Evolutionary conservation across 2,329 filamentous ascomycete species (phyloP), one percentile per base, ranked within the genome.

Genomic region (Bipolaris cookei): DNA sequence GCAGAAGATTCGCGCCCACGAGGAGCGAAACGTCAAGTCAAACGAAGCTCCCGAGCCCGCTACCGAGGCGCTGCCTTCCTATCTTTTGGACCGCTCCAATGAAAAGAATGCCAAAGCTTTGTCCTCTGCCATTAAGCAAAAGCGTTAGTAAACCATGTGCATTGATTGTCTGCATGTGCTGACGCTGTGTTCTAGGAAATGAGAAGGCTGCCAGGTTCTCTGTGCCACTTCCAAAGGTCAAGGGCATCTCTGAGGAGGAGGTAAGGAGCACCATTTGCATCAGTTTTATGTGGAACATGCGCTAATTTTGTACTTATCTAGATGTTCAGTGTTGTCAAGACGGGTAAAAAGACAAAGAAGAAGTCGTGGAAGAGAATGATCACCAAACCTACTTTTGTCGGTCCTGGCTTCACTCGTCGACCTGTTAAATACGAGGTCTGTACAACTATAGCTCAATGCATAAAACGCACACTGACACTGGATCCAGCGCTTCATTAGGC

Each of bases 251-350:
- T 66, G 94, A 98, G 81, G 92, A 96, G 83, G 94, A 97, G 28
- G 42, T 45, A 45, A 45, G 42, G 7, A 28, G 28, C 25, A 10
- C 16, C n/a, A 16, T 21, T 34, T 21, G 25, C 28, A 45, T 2
- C 1, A 10, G 2, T 20, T 32, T 4, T 6, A 11, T 45, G 25
- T 1, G 3, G 13, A 4, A 21, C 42, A 21, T 32, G 28, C 2
- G 16, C 42, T 45, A 28, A 45, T 5, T 44, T 28, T 32, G 8
- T 45, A 34, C 16, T 10, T 16, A 13, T 45, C n/a, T 45, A 45
- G 82, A 71, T 97, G 90, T 98, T 98, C 83, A 94, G 91, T 80
- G 93, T 97, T 13, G 88, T 98, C 72, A 92, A 92, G 81, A 98
- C 94, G 30, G 94, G 95, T 70, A 72, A 71, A 61, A 97, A 97